Evolutionary conservation across 371 early-diverging fungal genomes (phyloP).

Genomic region (Massospora cicadina): DNA sequence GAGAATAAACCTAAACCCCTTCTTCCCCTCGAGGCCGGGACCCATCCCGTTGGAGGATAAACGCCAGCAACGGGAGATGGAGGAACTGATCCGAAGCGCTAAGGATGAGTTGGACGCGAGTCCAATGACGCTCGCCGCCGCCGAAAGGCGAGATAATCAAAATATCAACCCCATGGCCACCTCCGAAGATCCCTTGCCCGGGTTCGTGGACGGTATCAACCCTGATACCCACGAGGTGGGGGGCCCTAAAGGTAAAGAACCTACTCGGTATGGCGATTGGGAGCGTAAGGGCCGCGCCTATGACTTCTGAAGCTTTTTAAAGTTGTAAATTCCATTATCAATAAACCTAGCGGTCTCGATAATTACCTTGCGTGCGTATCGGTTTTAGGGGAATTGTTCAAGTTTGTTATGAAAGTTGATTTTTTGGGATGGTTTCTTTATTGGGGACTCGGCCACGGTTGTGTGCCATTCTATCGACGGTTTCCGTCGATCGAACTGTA

Average conservation of each 20-base stretch:
- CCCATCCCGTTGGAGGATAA: slow-evolving; percentile 63
- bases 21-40: slow-evolving; percentile 22
- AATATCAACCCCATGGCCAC: background rate
- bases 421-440: too few relatives aligned
- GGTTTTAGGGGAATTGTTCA: too few relatives aligned
- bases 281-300: slow-evolving; percentile 64
- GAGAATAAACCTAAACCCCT: too few relatives aligned
- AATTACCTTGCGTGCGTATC: too few relatives aligned
- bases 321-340: too few relatives aligned
- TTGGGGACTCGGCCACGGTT: too few relatives aligned
- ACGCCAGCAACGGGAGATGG: slow-evolving; percentile 50
- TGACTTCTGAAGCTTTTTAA: too few relatives aligned
- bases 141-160: background rate
- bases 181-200: slow-evolving; percentile 14
- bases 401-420: too few relatives aligned
- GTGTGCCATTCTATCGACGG: too few relatives aligned
- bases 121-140: background rate
- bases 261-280: slow-evolving; percentile 79
- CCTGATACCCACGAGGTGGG: slow-evolving; percentile 61
- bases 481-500: too few relatives aligned
- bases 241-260: slow-evolving; percentile 65
- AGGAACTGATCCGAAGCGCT: slow-evolving; percentile 27
- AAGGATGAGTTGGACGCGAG: slow-evolving; percentile 10
- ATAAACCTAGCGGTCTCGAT: too few relatives aligned
- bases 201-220: slow-evolving; percentile 54